Percentiles rank a stretch among this genome's conserved stretches.
Evolutionary conservation across 768 basidiomycete species (phyloP).

Genomic region (Pleurotus tuber-regium): DNA sequence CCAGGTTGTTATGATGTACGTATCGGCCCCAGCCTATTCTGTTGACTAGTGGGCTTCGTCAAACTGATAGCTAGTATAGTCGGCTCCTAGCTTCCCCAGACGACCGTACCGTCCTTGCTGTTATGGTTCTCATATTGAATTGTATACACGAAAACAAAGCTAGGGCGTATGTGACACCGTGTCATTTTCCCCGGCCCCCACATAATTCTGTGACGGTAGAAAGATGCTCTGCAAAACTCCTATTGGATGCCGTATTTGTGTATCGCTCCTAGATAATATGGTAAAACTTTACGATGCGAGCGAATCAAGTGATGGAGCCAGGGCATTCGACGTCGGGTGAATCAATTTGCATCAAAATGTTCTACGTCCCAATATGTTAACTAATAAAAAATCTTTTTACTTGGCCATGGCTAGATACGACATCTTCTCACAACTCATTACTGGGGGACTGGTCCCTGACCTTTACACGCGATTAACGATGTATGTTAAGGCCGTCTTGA

Average conservation of each 20-base stretch:
- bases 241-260: conserved; percentile 63
- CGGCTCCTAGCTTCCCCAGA: conserved; percentile 68
- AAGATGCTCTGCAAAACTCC: conserved; percentile 49
- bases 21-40: conserved; percentile 15
- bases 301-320: conserved; percentile 59
- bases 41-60: too few relatives aligned
- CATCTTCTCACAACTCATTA: conserved; percentile 62
- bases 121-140: conserved; percentile 71
- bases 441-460: conserved; percentile 52
- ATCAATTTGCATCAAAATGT: conserved; percentile 14
- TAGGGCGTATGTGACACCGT: conserved; percentile 48
- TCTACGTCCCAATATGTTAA: conserved; percentile 4
- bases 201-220: conserved; percentile 38
- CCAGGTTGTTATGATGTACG: conserved; percentile 72
- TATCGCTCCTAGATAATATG: conserved; percentile 69
- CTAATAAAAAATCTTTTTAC: too few relatives aligned
- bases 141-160: conserved; percentile 56
- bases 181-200: not conserved
- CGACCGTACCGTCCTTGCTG: conserved; percentile 53
- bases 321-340: conserved; percentile 78
- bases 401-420: conserved; percentile 55
- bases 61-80: conserved; percentile 29
- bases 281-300: conserved; percentile 66
- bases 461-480: conserved; percentile 60
- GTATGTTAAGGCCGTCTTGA: conserved; percentile 39